A percentile compares a stretch with the other conserved stretches of the same genome.
phyloP scores from a whole-genome alignment of 345 rosid species.

The Adansonia digitata region DNA sequence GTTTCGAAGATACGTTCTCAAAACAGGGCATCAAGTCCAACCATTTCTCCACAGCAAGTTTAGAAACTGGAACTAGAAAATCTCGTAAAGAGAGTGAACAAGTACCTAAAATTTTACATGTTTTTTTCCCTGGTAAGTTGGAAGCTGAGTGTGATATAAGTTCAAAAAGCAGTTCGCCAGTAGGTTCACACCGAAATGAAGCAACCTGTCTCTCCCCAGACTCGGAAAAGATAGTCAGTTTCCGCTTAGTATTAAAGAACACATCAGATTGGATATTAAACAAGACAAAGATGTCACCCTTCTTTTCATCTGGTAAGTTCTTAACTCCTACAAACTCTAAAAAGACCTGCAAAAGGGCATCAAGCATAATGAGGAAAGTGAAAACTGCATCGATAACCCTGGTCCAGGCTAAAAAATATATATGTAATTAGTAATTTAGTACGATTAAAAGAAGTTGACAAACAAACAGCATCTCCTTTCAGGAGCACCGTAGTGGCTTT shows the following conservation, averaged over 20 bases:
- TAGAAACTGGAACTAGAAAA: conserved; percentile 55
- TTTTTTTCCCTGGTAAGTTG: conserved; percentile 30
- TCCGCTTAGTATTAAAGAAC: conserved; percentile 54
- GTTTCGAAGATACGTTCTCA: conserved; percentile 30
- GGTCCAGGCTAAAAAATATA: not conserved
- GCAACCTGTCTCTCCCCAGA: conserved; percentile 62
- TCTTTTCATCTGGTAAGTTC: conserved; percentile 57
- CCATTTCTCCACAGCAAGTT: conserved; percentile 75
- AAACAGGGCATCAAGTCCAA: conserved; percentile 50
- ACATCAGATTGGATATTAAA: conserved; percentile 61
- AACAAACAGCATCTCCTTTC: not conserved
- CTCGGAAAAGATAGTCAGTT: conserved; percentile 50
- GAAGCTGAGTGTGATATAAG: conserved; percentile 56
- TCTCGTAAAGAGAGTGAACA: conserved; percentile 50
- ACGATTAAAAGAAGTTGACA: not conserved
- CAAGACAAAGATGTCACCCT: conserved; percentile 56
- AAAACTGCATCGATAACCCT: not conserved
- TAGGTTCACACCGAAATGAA: conserved; percentile 71
- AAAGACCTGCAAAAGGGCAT: conserved; percentile 42
- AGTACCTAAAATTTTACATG: conserved; percentile 51
- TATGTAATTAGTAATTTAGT: not conserved
- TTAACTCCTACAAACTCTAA: conserved; percentile 69
- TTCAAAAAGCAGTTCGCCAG: conserved; percentile 72
- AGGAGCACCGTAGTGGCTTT: not conserved
- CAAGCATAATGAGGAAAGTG: conserved; percentile 10